Percentiles rank a stretch among this genome's conserved stretches.
Evolutionary conservation across 345 rosid species (phyloP).

Genomic region (Eucalyptus curtisii): DNA sequence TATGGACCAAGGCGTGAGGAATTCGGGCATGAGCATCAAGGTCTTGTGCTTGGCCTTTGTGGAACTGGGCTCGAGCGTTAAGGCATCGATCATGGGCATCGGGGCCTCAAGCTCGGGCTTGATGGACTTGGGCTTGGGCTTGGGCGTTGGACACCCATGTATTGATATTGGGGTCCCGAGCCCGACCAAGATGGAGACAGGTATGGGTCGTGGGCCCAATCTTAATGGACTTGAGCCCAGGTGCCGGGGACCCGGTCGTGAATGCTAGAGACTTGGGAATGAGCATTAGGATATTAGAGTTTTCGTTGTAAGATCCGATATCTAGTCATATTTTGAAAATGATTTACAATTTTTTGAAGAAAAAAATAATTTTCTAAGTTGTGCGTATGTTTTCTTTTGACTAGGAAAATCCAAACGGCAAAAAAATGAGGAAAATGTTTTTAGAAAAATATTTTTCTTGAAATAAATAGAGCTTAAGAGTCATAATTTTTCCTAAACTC

Average conservation of each 20-base stretch:
- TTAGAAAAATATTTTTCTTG: not conserved
- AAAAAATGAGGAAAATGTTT: not conserved
- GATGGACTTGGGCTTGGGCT: not conserved
- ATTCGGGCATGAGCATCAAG: not conserved
- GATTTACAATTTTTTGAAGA: not conserved
- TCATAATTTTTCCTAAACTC: not conserved
- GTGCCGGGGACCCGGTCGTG: not conserved
- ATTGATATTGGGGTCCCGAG: not conserved
- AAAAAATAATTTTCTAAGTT: not conserved
- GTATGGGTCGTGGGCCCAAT: not conserved
- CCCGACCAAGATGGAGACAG: not conserved
- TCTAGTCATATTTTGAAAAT: not conserved
- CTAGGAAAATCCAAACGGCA: not conserved
- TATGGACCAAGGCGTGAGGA: not conserved
- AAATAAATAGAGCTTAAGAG: not conserved
- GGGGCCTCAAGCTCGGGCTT: not conserved
- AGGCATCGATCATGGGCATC: not conserved
- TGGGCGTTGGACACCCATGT: not conserved
- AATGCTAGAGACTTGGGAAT: not conserved
- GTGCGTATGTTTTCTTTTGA: not conserved
- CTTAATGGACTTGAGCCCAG: not conserved
- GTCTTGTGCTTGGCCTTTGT: not conserved
- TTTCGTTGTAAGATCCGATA: not conserved
- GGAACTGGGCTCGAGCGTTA: not conserved
- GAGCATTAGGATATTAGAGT: not conserved